phyloP scores from a whole-genome alignment of 2,329 filamentous ascomycete species.

The Catunica adiposa region DNA sequence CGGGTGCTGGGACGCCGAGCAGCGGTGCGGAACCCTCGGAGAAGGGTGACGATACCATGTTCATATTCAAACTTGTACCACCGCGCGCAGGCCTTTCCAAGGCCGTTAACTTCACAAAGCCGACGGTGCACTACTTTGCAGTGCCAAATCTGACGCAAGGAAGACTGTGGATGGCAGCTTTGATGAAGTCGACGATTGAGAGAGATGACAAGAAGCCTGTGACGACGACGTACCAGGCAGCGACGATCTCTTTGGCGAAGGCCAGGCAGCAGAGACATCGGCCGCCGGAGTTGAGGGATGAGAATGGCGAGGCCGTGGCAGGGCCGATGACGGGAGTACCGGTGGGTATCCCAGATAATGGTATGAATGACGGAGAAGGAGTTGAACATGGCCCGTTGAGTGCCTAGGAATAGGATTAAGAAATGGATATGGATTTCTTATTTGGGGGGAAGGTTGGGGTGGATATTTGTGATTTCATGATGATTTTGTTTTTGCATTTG shows the following conservation, averaged over 20 bases:
- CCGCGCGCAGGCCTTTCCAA: conserved; percentile 73
- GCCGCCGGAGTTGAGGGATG: conserved; percentile 71
- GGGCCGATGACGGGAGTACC: background rate
- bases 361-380: conserved; percentile 22
- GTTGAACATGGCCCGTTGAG: conserved; percentile 22
- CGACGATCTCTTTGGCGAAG: conserved; percentile 84
- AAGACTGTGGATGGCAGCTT: conserved; percentile 89
- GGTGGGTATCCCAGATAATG: conserved; percentile 21
- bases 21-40: conserved; percentile 23
- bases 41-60: conserved; percentile 54
- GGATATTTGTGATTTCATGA: background rate
- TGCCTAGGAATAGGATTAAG: conserved; percentile 8
- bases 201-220: conserved; percentile 66
- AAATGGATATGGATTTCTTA: background rate
- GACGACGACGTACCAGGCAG: conserved; percentile 87
- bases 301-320: conserved; percentile 29
- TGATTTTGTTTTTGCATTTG: conserved; percentile 3
- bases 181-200: conserved; percentile 98
- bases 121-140: conserved; percentile 93
- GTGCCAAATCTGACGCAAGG: conserved; percentile 80
- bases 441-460: background rate
- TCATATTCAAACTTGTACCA: conserved; percentile 96
- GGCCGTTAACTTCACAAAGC: conserved; percentile 94
- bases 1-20: conserved; percentile 57
- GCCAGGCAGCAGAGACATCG: conserved; percentile 76